phyloP scores from a whole-genome alignment of 345 rosid species.

The Arabidopsis arenosa region DNA sequence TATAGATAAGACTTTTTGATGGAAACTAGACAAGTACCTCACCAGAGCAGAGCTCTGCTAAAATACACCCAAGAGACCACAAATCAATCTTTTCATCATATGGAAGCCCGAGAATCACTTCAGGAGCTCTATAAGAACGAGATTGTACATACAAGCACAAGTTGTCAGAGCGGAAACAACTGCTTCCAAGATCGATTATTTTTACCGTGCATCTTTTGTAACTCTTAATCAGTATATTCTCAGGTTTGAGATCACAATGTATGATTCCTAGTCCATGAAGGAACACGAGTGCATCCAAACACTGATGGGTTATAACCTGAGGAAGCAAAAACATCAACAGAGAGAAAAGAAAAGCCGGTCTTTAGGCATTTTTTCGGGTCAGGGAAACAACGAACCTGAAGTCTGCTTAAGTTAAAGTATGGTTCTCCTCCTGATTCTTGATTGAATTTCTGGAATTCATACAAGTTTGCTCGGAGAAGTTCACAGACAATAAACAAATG shows the following conservation, averaged over 20 bases:
- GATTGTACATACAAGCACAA: slow-evolving; percentile 89
- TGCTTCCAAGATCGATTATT: slow-evolving; percentile 98
- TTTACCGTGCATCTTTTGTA: slow-evolving; percentile 78
- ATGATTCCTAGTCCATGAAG: slow-evolving; percentile 84
- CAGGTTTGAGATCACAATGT: slow-evolving; percentile 97
- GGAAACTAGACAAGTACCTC: slow-evolving; percentile 61
- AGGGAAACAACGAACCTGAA: slow-evolving; percentile 66
- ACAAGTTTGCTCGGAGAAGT: slow-evolving; percentile 83
- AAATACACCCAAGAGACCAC: slow-evolving; percentile 97
- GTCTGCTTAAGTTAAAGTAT: slow-evolving; percentile 71
- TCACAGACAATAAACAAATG: slow-evolving; percentile 96
- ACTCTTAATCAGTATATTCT: slow-evolving; percentile 86
- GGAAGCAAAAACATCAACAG: slow-evolving; percentile 3
- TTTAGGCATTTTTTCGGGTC: neutral
- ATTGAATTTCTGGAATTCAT: slow-evolving; percentile 90
- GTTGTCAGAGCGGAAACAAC: slow-evolving; percentile 86
- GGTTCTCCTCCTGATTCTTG: slow-evolving; percentile 81
- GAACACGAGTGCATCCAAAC: slow-evolving; percentile 89
- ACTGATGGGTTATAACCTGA: slow-evolving; percentile 82
- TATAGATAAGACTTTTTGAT: neutral
- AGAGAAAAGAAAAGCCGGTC: neutral
- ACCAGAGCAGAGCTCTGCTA: slow-evolving; percentile 91
- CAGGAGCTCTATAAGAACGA: slow-evolving; percentile 97
- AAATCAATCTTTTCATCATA: slow-evolving; percentile 88
- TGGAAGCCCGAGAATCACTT: slow-evolving; percentile 92